phyloP scores from a whole-genome alignment of 1,139 yeast genomes.

The Pichia sp. region DNA sequence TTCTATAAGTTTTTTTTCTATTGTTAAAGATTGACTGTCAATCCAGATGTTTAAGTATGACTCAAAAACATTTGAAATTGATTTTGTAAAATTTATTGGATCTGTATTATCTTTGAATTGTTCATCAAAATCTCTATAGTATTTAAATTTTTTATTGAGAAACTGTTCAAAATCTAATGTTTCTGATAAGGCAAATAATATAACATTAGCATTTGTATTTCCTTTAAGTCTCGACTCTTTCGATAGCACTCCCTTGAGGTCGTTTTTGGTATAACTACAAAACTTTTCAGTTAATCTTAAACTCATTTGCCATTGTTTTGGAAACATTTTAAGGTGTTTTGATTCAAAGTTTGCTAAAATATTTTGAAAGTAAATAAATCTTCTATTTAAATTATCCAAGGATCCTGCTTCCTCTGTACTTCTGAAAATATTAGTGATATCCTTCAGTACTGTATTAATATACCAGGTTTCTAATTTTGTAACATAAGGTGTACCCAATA shows the following conservation, averaged over 20 bases:
- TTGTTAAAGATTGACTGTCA: conserved; percentile 66
- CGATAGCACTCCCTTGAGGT: conserved; percentile 44
- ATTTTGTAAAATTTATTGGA: conserved; percentile 38
- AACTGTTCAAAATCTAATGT: conserved; percentile 74
- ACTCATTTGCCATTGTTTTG: conserved; percentile 65
- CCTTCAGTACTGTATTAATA: conserved; percentile 61
- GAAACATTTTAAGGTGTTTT: conserved; percentile 51
- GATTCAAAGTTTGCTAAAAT: conserved; percentile 52
- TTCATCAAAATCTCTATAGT: conserved; percentile 22
- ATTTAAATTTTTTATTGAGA: conserved; percentile 51
- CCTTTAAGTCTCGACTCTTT: conserved; percentile 28
- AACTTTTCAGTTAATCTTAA: conserved; percentile 54
- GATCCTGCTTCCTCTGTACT: conserved; percentile 90
- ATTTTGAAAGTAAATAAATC: conserved; percentile 76
- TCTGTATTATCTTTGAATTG: conserved; percentile 14
- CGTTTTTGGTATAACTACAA: conserved; percentile 63
- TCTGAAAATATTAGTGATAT: conserved; percentile 67
- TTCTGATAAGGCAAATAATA: conserved; percentile 54
- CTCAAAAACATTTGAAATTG: conserved; percentile 70
- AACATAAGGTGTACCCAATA: conserved; percentile 54
- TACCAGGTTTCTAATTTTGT: conserved; percentile 69
- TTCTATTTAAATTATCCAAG: conserved; percentile 71
- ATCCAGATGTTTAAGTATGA: conserved; percentile 85
- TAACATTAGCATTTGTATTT: conserved; percentile 45
- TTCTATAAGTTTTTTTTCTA: conserved; percentile 56